Base-by-base conservation (phyloP, 2,329 filamentous ascomycete species). In the Microdochium nivale region DNA sequence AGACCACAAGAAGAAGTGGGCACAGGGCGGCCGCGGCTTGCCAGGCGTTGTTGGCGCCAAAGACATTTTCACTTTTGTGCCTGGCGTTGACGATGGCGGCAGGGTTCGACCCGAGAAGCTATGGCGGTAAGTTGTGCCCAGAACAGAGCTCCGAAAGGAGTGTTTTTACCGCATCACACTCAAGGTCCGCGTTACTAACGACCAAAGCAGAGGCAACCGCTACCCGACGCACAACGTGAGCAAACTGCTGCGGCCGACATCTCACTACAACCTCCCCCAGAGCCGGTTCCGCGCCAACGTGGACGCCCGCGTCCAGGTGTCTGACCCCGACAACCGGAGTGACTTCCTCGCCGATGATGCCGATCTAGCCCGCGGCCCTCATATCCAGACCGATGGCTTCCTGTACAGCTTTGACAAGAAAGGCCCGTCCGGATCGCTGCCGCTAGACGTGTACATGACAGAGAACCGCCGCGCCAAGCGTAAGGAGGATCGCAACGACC, bases 331-430 rank as follows among this genome's bases (percentile, higher is more conserved):
- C 46, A 64, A 61, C 44, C 52, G 68, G 67, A n/a, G 57, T 64
- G 44, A 59, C 65, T 25, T 59, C 65, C 3, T 62, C 61, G 21
- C 52, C 56, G 27, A 55, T 52, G 25, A 51, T 51, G 13, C 56
- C n/a, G 24, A 19, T 27, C 52, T 35, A 59, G 61, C 49, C 19
- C 40, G 57, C 56, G 44, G 51, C 54, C n/a, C 62, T 56, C 47
- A 50, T 60, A 1, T 59, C 63, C 37, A 19, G 7, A 21, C 8
- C 3, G 70, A 71, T 54, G 62, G 67, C 40, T 59, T 70, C 56
- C 59, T 74, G n/a, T 75, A 75, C 57, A 71, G 66, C 59, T 75
- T 71, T 55, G 73, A 76, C 59, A 61, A 62, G 48, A 51, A 55
- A 19, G 67, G 70, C 47, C 67, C 66, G 5, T 72, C 73, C 0